Conservation (phyloP, 192 early-diverging fungal species). For the Coemansia brasiliensis region DNA sequence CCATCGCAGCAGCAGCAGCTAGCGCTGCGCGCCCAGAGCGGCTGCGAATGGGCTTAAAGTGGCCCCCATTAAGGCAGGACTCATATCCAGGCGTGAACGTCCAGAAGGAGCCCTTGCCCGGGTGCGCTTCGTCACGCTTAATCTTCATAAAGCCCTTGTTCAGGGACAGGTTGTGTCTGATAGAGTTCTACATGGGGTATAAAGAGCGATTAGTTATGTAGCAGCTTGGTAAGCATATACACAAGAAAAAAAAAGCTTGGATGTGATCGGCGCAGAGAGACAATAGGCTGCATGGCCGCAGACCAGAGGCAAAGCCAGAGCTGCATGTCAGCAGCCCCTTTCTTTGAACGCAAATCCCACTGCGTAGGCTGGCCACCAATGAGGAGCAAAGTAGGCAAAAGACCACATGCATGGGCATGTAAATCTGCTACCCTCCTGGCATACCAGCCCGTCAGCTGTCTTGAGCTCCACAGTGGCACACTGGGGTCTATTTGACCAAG, state of each 20-base stretch:
- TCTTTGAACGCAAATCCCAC: conserved; percentile 20
- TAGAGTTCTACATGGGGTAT: conserved; percentile 72
- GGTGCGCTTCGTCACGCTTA: conserved; percentile 73
- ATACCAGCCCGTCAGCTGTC: conserved; percentile 3
- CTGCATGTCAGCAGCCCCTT: conserved; percentile 7
- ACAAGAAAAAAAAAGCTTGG: background rate
- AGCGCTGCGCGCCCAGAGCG: conserved; percentile 54
- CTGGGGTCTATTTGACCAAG: background rate
- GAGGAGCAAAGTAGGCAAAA: conserved; percentile 10
- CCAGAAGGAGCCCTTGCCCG: conserved; percentile 86
- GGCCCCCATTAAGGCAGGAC: conserved; percentile 50
- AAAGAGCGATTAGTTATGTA: background rate
- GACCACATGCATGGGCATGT: conserved; percentile 45
- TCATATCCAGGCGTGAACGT: conserved; percentile 58
- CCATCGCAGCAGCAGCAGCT: conserved; percentile 50
- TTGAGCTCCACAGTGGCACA: no score
- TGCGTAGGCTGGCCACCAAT: conserved; percentile 8
- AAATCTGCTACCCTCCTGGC: conserved; percentile 30
- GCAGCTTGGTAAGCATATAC: background rate
- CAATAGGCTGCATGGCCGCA: conserved; percentile 10
- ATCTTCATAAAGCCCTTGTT: conserved; percentile 83
- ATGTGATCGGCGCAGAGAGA: conserved; percentile 22
- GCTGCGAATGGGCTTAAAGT: conserved; percentile 57
- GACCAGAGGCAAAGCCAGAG: background rate
- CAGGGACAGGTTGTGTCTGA: conserved; percentile 85